Percentiles rank a stretch among this genome's conserved stretches.
Conservation (phyloP, 495 filamentous ascomycete genomes). For the Staphylotrichum tortipilum region DNA sequence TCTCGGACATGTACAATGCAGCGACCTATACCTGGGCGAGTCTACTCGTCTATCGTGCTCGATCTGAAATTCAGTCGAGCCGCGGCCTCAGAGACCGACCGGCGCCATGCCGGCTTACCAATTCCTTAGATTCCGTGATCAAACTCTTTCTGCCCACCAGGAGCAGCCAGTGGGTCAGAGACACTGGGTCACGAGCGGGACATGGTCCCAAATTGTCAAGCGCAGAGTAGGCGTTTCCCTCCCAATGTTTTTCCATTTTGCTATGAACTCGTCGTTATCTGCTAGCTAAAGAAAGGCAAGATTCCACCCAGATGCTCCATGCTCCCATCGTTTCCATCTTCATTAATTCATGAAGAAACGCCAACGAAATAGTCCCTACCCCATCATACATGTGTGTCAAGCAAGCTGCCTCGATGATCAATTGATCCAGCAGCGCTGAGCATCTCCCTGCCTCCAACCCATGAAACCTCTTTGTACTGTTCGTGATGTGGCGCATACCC, state of each 20-base stretch:
- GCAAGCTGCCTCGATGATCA: no score
- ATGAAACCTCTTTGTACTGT: no score
- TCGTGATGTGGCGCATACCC: no score
- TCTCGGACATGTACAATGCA: constrained; percentile 16
- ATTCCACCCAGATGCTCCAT: constrained; percentile 1
- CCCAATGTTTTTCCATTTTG: neutral
- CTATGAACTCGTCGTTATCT: neutral
- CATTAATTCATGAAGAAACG: neutral
- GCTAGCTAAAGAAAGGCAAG: neutral
- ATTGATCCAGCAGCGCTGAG: no score
- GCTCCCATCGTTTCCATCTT: neutral
- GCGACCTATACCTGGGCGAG: constrained; percentile 24
- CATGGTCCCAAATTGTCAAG: neutral
- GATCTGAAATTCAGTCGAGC: constrained; percentile 42
- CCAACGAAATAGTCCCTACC: neutral
- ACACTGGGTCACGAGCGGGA: no score
- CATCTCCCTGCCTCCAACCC: no score
- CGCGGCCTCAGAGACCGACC: constrained; percentile 58
- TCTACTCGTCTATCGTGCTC: constrained; percentile 30
- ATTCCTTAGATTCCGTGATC: constrained; percentile 13
- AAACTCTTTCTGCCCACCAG: no score
- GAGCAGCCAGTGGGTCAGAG: no score
- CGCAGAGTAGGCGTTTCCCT: no score
- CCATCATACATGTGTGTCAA: neutral
- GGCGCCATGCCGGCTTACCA: constrained; percentile 50